Conservation (phyloP, 108 stramenopile species). For the Nitzschia sp. region DNA sequence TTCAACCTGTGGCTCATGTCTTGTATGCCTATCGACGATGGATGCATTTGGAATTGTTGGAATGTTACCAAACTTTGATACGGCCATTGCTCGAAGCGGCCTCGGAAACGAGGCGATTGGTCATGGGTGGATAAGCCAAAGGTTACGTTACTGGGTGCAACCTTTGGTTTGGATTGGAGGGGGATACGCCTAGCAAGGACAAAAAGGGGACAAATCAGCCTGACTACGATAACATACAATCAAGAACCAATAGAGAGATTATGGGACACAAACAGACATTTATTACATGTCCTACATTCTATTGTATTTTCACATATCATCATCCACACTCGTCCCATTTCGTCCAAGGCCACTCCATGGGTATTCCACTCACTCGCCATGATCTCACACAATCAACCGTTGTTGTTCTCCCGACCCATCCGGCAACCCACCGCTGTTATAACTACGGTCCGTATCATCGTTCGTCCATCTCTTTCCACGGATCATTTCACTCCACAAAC, state of each 20-base stretch:
- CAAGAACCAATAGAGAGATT: conserved; percentile 1
- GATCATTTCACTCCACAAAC: not conserved
- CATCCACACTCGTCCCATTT: too few species aligned
- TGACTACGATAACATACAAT: not conserved
- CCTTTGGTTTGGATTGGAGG: too few species aligned
- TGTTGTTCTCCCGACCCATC: not conserved
- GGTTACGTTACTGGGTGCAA: too few species aligned
- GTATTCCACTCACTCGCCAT: too few species aligned
- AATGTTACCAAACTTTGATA: conserved; percentile 5
- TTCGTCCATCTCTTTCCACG: not conserved
- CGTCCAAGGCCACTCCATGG: too few species aligned
- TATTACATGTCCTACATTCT: too few species aligned
- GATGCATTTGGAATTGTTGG: conserved; percentile 10
- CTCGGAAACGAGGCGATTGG: conserved; percentile 2
- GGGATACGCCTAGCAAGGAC: not conserved
- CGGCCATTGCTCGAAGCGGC: not conserved
- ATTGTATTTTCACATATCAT: too few species aligned
- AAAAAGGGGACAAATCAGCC: not conserved
- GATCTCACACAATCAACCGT: not conserved
- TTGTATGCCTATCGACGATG: conserved; percentile 23
- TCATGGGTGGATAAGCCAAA: too few species aligned
- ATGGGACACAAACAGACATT: too few species aligned
- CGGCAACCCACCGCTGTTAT: not conserved
- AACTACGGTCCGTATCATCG: too few species aligned
- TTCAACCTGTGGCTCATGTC: not conserved